Base-by-base conservation (phyloP, 768 basidiomycete species). In the Amylocystis lapponica region DNA sequence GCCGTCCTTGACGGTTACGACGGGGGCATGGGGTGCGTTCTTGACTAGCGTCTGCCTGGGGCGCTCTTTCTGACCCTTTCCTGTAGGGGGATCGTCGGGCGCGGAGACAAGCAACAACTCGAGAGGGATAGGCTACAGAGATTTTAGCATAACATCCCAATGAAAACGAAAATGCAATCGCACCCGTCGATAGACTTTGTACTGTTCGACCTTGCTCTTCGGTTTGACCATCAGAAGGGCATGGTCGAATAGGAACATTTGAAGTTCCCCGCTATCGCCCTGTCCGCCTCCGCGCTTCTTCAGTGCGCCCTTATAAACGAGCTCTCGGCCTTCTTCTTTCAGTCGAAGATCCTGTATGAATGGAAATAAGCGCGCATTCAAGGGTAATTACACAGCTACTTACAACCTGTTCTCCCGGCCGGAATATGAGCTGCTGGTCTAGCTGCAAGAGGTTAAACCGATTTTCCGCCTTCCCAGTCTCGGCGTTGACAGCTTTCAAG, bases 191-290 rank as follows among this genome's bases (percentile, higher is more conserved):
- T 96, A 94, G 11, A 98, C 94, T 59, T 88, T 89, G 64, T 80
- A 85, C 55, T 92, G 89, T 53, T 97, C 94, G 39, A 83, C 81
- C 60, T 93, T 92, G 64, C 81, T 88, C 64, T 91, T 93, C 59
- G 92, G 66, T 66, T 92, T 97, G 50, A 88, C 93, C 78, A 98
- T 90, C 25, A 99, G 69, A 32, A 99, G 67, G 1, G 93, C 93
- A 63, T 99, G 96, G 61, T 99, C 96, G 59, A 99, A 96, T 56
- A 99, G 65, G 69, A 95, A 97, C 5, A 95, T 88, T 54, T 89
- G 78, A 38, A 97, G 70, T 60, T 98, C 95, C 13, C 91, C 92
- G 55, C 82, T 91, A 48, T 86, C 85, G 47, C 75, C 74, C 55
- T 81, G 75, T 5, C 69, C 68, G 3, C 79, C 79, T 1, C 82